Conservation (phyloP, 1,284 basidiomycete genomes). For the Porphyrellus sp. region DNA sequence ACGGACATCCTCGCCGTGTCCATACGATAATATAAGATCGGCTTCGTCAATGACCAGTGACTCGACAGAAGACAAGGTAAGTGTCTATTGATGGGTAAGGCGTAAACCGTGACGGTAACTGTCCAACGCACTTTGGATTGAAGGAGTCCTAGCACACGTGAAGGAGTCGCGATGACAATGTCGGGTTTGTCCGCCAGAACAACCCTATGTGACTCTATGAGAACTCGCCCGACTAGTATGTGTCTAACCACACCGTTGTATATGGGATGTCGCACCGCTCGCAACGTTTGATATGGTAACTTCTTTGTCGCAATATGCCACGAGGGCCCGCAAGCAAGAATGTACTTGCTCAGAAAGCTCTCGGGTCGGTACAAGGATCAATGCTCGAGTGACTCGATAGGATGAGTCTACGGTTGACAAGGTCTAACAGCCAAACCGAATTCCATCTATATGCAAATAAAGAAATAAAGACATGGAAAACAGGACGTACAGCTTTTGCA, state of each 20-base stretch:
- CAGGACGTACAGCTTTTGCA: slow-evolving; percentile 69
- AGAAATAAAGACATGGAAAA: slow-evolving; percentile 6
- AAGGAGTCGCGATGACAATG: slow-evolving; percentile 89
- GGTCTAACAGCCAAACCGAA: slow-evolving; percentile 24
- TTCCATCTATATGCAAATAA: slow-evolving; percentile 2
- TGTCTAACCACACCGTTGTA: slow-evolving; percentile 61
- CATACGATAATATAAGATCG: slow-evolving; percentile 95
- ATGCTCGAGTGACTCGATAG: slow-evolving; percentile 65
- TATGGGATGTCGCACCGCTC: slow-evolving; percentile 64
- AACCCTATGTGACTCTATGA: slow-evolving; percentile 44
- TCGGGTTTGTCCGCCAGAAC: slow-evolving; percentile 90
- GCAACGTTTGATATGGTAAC: slow-evolving; percentile 81
- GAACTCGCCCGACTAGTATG: background rate
- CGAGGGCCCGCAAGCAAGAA: slow-evolving; percentile 62
- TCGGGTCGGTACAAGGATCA: slow-evolving; percentile 92
- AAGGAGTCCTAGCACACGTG: slow-evolving; percentile 75
- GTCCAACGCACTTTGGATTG: slow-evolving; percentile 63
- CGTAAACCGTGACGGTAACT: background rate
- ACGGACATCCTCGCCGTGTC: slow-evolving; percentile 89
- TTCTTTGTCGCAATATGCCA: slow-evolving; percentile 76
- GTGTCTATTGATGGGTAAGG: slow-evolving; percentile 42
- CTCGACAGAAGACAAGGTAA: slow-evolving; percentile 65
- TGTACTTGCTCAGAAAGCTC: slow-evolving; percentile 93
- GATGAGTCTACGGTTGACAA: slow-evolving; percentile 40
- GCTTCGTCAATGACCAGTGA: slow-evolving; percentile 97